Conservation (phyloP, 1,139 yeast genomes). For the Fermentozyma sake region DNA sequence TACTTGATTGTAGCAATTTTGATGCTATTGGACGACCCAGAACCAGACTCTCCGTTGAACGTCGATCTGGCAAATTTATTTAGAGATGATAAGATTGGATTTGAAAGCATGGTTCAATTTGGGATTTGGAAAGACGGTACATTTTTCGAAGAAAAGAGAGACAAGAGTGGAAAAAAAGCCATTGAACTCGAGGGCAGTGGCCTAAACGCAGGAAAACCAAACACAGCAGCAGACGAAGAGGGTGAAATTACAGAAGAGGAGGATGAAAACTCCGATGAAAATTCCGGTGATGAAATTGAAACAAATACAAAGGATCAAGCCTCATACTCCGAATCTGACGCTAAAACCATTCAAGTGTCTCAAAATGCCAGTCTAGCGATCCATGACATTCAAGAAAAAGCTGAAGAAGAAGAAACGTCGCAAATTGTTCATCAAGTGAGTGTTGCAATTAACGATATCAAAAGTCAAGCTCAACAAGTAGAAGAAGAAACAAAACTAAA, state of each 20-base stretch:
- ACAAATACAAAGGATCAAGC: too few species aligned
- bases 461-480: neutral
- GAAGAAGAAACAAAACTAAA: neutral
- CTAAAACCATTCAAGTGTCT: neutral
- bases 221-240: slow-evolving; percentile 1
- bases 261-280: neutral
- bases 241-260: neutral
- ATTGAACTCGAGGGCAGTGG: slow-evolving; percentile 1
- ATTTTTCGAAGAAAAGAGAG: too few species aligned
- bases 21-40: slow-evolving; percentile 69
- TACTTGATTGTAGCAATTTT: slow-evolving; percentile 70
- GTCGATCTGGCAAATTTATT: slow-evolving; percentile 80
- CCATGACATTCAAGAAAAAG: too few species aligned
- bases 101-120: slow-evolving; percentile 60
- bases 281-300: too few species aligned
- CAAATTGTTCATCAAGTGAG: too few species aligned
- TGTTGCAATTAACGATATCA: too few species aligned
- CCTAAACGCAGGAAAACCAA: neutral
- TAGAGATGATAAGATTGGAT: slow-evolving; percentile 51
- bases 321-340: too few species aligned
- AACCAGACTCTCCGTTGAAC: slow-evolving; percentile 81
- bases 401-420: too few species aligned
- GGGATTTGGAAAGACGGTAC: slow-evolving; percentile 54
- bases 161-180: slow-evolving; percentile 2
- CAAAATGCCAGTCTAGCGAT: too few species aligned